Percentiles rank a stretch among this genome's conserved stretches.
phyloP scores from a whole-genome alignment of 2,329 filamentous ascomycete species.

The Myriosclerotinia scirpicola region DNA sequence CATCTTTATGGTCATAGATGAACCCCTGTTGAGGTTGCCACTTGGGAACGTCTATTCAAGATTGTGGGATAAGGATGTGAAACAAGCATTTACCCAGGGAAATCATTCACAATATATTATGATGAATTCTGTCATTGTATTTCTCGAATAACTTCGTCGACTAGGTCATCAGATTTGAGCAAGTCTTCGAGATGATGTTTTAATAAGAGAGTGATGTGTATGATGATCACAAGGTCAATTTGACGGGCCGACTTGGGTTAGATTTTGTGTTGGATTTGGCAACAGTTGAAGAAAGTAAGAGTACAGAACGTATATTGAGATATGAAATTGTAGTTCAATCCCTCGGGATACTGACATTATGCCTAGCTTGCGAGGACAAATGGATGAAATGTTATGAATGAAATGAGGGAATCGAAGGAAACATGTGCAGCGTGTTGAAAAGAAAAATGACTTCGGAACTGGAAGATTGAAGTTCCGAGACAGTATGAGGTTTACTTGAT shows the following conservation, averaged over 20 bases:
- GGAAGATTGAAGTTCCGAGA: background rate
- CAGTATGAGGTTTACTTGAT: background rate
- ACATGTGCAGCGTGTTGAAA: background rate
- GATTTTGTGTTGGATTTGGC: background rate
- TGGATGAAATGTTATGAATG: background rate
- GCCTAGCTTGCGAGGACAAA: background rate
- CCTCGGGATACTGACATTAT: no score
- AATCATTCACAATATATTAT: background rate
- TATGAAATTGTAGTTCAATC: background rate
- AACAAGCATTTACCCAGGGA: conserved; percentile 3
- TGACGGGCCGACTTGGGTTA: conserved; percentile 4
- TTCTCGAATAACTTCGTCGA: background rate
- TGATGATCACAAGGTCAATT: conserved; percentile 16
- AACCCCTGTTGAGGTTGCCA: background rate
- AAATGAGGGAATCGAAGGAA: background rate
- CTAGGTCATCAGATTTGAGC: conserved; percentile 6
- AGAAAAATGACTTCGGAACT: background rate
- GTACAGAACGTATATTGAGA: background rate
- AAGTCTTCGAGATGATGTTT: conserved; percentile 2
- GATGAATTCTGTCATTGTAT: background rate
- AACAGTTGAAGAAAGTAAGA: background rate
- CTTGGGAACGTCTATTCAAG: background rate
- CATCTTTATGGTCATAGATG: background rate
- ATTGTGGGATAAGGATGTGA: background rate
- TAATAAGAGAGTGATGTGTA: conserved; percentile 1